Conservation (phyloP, 352 stramenopile genomes). For the Phytophthora macrochlamydospora region DNA sequence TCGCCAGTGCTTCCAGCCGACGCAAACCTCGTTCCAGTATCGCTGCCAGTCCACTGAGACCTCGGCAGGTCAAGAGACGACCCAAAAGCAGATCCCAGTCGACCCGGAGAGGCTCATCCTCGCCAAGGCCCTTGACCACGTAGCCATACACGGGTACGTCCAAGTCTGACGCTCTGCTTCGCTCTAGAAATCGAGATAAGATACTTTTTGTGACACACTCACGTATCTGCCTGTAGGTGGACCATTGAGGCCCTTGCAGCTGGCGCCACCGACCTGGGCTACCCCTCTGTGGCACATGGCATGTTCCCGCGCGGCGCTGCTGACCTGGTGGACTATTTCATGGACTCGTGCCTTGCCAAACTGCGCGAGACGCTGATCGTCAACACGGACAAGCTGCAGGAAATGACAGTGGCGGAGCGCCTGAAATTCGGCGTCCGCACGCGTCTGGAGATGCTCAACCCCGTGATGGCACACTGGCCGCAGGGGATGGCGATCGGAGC, state of each 20-base stretch:
- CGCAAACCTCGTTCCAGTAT: slow-evolving; percentile 5
- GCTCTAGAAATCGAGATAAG: slow-evolving; percentile 17
- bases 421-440: slow-evolving; percentile 82
- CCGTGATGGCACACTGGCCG: slow-evolving; percentile 65
- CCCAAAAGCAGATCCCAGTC: slow-evolving; percentile 19
- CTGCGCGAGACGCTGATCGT: slow-evolving; percentile 63
- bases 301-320: slow-evolving; percentile 80
- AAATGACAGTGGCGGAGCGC: slow-evolving; percentile 76
- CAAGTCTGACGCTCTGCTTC: not conserved
- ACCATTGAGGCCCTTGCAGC: slow-evolving; percentile 73
- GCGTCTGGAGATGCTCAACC: slow-evolving; percentile 67
- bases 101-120: slow-evolving; percentile 64
- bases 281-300: slow-evolving; percentile 81
- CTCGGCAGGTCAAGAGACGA: slow-evolving; percentile 12
- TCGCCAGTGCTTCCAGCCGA: slow-evolving; percentile 15
- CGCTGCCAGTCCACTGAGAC: slow-evolving; percentile 30
- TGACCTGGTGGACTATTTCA: slow-evolving; percentile 88
- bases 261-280: slow-evolving; percentile 70
- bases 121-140: slow-evolving; percentile 53
- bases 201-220: slow-evolving; percentile 5
- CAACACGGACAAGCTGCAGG: slow-evolving; percentile 65
- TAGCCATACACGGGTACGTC: slow-evolving; percentile 53
- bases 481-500: slow-evolving; percentile 85
- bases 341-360: slow-evolving; percentile 72
- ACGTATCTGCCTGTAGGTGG: slow-evolving; percentile 53